Evolutionary conservation across 331 rosid species (phyloP), one percentile per base, ranked within the genome.

Genomic region (Ulmus americana): DNA sequence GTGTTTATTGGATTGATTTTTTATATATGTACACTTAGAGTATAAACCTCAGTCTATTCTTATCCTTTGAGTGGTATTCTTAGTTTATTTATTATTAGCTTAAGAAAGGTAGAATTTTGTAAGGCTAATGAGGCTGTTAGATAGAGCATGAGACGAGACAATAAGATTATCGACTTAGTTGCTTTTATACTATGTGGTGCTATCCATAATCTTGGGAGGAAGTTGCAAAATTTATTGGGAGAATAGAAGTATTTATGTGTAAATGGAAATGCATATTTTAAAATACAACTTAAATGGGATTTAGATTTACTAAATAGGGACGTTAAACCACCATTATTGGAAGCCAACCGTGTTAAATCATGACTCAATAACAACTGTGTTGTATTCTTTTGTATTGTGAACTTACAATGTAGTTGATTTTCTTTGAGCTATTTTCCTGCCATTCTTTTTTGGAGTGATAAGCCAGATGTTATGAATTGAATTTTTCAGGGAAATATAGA

Each of bases 401-500:
- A 49, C 15, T 12, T 2, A 20, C 11, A 53, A 16, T 1, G 10
- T 16, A 53, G 1, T 18, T 53, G 42, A 55, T 1, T n/a, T 50
- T 59, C 9, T 39, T 39, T 12, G 51, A 40, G 48, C 42, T 43
- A 15, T 54, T 54, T 42, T 6, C 14, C 10, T 2, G 18, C 12
- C 11, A 4, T 54, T 38, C 28, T 20, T 13, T 55, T 41, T 40
- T 40, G 54, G 59, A 28, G 57, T 54, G 14, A 43, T 51, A 53
- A 38, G 28, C 60, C 15, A 69, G 70, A 43, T 40, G 60, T 61
- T 45, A 41, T 15, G 49, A 60, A 41, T 67, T 83, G 76, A 63
- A 42, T 52, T 57, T 69, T 85, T 77, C 91, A 94, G 99, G 96
- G 84, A 90, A 90, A 75, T 94, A 94, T 84, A 84, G 83, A 57